Base-by-base conservation (phyloP, 1,139 yeast genomes). In the Scheffersomyces quercinus region DNA sequence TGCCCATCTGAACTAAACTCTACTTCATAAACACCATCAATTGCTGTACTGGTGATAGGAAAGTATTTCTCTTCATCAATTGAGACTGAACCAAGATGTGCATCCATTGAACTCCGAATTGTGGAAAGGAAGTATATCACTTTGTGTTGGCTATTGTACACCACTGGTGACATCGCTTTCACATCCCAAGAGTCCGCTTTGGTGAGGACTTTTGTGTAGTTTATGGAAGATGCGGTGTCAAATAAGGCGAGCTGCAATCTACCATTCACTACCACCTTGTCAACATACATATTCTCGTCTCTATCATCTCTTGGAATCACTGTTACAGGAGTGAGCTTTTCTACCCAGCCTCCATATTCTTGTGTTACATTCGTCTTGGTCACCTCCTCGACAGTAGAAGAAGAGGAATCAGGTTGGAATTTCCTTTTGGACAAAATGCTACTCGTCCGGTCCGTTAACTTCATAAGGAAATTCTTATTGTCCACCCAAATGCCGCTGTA, bases 401-500 rank as follows among this genome's bases (percentile, higher is more conserved):
- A 3, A 2, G 52, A 44, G 4, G 43, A 56, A 4, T 59, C 48
- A 0, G 83, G 75, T 51, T 79, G 68, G 38, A 76, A 81, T 6
- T 85, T 61, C 33, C 79, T 70, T 35, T 87, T 83, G 40, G 82
- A 74, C 53, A 87, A 65, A 0, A 65, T 45, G 35, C 80, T 83
- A 44, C 96, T 86, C 13, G 79, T 77, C 46, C 98, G 73, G 59
- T 89, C 93, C 3, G 95, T 71, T 40, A 79, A 73, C 54, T 89
- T 85, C 41, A 85, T 65, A 11, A 91, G 54, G 24, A 88, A 76
- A 30, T 71, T 65, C 9, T 73, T 57, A 10, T 67, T 59, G 48
- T 81, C 83, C 2, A 88, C 62, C 97, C 97, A 93, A 8, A 65
- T 60, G 1, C 80, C 87, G 53, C 85, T 88, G 51, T 93, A 89